Percentiles rank a stretch among this genome's conserved stretches.
phyloP scores from a whole-genome alignment of 2,329 filamentous ascomycete species.

The Lecanicillium sp. region DNA sequence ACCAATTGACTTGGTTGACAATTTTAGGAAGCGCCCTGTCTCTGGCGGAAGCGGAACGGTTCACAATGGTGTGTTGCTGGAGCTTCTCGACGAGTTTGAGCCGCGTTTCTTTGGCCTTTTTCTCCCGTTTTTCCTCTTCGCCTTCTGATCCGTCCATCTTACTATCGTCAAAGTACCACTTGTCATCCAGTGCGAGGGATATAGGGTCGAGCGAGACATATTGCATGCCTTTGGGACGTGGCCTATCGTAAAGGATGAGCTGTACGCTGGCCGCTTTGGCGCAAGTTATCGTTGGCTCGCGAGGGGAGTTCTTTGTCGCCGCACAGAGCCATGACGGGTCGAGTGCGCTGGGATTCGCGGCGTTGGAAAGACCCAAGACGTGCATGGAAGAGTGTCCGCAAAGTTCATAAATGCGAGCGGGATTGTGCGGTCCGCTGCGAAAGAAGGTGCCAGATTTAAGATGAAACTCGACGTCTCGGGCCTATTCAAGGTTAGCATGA shows the following conservation, averaged over 20 bases:
- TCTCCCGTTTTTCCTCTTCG: constrained; percentile 61
- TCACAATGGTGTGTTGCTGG: constrained; percentile 76
- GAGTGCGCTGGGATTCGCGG: constrained; percentile 35
- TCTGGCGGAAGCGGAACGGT: constrained; percentile 68
- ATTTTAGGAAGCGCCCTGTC: constrained; percentile 75
- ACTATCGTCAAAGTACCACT: constrained; percentile 36
- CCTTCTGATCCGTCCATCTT: constrained; percentile 50
- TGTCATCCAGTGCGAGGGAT: constrained; percentile 73
- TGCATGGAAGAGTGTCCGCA: constrained; percentile 79
- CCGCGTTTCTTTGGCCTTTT: constrained; percentile 48
- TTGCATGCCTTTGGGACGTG: constrained; percentile 82
- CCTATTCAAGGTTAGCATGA: constrained; percentile 34
- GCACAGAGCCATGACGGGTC: constrained; percentile 64
- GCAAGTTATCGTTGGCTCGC: constrained; percentile 66
- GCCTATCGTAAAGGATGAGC: constrained; percentile 81
- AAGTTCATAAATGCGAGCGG: constrained; percentile 71
- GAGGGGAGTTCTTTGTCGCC: constrained; percentile 40
- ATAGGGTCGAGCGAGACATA: constrained; percentile 91
- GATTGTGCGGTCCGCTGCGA: constrained; percentile 70
- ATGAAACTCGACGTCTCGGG: constrained; percentile 77
- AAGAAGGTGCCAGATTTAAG: constrained; percentile 77
- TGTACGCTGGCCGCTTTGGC: constrained; percentile 68
- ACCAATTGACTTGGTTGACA: constrained; percentile 92
- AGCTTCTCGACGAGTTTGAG: constrained; percentile 73
- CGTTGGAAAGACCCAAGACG: constrained; percentile 78